phyloP scores from a whole-genome alignment of 2,329 filamentous ascomycete species.

The Sclerotinia trifoliorum region DNA sequence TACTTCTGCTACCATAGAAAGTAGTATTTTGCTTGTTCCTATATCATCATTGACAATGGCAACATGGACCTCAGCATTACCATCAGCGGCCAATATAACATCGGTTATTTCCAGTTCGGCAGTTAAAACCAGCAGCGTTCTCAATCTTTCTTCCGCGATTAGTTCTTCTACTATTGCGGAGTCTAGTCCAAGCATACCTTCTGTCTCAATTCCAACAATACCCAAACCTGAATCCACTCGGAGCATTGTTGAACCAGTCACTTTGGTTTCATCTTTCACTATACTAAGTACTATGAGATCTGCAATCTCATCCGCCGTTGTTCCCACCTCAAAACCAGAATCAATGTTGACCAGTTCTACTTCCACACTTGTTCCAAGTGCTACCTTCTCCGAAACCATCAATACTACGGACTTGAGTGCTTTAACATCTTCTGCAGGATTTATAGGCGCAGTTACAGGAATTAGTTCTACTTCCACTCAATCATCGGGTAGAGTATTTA shows the following conservation, averaged over 20 bases:
- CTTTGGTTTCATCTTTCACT: conserved; percentile 22
- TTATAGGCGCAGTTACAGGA: too few relatives aligned
- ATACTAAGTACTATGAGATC: background rate
- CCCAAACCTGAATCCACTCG: background rate
- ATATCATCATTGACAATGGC: background rate
- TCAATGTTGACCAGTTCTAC: background rate
- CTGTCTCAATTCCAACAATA: background rate
- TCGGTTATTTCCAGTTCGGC: background rate
- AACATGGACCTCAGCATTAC: too few relatives aligned
- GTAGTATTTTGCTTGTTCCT: too few relatives aligned
- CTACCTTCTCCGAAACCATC: background rate
- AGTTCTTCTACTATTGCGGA: conserved; percentile 10
- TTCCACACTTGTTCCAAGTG: background rate
- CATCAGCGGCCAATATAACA: background rate
- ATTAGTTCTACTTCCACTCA: background rate
- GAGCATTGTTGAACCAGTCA: conserved; percentile 27
- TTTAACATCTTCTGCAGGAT: too few relatives aligned
- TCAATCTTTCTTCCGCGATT: background rate
- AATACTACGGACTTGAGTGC: too few relatives aligned
- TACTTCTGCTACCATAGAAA: too few relatives aligned
- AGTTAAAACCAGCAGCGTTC: conserved; percentile 14
- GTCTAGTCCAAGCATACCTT: background rate
- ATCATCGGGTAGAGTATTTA: conserved; percentile 22
- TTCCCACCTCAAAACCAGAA: background rate
- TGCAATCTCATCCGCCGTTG: too few relatives aligned